phyloP scores from a whole-genome alignment of 306 rosid genomes.

The Nissolia schottii region DNA sequence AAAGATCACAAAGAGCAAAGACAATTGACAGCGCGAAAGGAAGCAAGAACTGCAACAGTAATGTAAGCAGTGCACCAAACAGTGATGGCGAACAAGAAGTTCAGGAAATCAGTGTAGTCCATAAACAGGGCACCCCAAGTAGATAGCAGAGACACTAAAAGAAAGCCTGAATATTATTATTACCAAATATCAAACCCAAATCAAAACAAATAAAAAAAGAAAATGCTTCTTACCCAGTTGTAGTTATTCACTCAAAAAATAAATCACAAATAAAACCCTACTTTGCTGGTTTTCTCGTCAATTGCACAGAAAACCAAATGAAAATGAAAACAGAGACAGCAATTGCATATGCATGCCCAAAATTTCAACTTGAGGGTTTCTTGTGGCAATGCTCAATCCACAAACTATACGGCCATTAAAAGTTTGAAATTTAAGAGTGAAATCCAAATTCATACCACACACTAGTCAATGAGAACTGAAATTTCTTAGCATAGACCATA shows the following conservation, averaged over 20 bases:
- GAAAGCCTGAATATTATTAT: slow-evolving; percentile 33
- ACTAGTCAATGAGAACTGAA: no score
- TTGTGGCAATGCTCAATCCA: no score
- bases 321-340: no score
- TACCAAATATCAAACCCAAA: slow-evolving; percentile 6
- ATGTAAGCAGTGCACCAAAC: slow-evolving; percentile 70
- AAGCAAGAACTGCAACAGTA: slow-evolving; percentile 55
- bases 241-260: no score
- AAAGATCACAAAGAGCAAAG: slow-evolving; percentile 34
- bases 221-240: no score
- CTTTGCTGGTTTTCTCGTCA: no score
- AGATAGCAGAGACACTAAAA: slow-evolving; percentile 3
- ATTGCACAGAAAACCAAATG: no score
- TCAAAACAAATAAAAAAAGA: background rate
- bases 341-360: no score
- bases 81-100: slow-evolving; percentile 41
- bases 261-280: no score
- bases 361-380: background rate
- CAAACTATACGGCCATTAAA: background rate
- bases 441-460: no score
- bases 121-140: slow-evolving; percentile 27
- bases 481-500: background rate
- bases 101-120: slow-evolving; percentile 45
- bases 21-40: slow-evolving; percentile 41
- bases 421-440: background rate